Conservation (phyloP, 306 rosid genomes). For the Hylodesmum podocarpum region DNA sequence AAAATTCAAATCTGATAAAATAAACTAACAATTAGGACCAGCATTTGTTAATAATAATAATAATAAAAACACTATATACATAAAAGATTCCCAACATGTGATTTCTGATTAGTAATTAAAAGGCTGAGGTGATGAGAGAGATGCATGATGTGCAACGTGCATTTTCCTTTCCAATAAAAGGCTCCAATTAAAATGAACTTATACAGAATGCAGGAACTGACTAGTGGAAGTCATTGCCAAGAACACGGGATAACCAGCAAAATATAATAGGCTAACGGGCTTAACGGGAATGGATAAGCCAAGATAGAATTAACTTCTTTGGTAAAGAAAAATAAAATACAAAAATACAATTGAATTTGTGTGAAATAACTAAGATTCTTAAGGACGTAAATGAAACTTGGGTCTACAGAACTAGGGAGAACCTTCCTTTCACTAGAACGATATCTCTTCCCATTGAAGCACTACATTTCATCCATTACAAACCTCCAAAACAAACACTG, state of each 20-base stretch:
- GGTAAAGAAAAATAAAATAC: background rate
- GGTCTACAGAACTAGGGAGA: background rate
- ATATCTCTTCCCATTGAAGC: constrained; percentile 8
- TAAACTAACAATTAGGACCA: no score
- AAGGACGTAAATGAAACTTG: background rate
- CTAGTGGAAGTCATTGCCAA: background rate
- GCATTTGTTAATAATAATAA: no score
- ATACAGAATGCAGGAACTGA: background rate
- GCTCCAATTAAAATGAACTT: background rate
- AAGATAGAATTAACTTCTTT: background rate
- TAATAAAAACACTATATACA: no score
- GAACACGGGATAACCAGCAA: background rate
- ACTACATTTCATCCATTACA: background rate
- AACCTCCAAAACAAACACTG: constrained; percentile 1
- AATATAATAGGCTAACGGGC: background rate
- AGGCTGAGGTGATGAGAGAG: background rate
- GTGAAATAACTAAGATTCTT: background rate
- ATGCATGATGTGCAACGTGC: background rate
- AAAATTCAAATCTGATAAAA: no score
- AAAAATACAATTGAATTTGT: constrained; percentile 8
- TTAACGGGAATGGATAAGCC: background rate
- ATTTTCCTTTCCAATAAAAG: constrained; percentile 1
- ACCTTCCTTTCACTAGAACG: background rate
- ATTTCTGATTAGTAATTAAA: background rate
- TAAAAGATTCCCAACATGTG: background rate